Evolutionary conservation across 1,284 basidiomycete genomes (phyloP).

Genomic region (Rhodotorula mucilaginosa): DNA sequence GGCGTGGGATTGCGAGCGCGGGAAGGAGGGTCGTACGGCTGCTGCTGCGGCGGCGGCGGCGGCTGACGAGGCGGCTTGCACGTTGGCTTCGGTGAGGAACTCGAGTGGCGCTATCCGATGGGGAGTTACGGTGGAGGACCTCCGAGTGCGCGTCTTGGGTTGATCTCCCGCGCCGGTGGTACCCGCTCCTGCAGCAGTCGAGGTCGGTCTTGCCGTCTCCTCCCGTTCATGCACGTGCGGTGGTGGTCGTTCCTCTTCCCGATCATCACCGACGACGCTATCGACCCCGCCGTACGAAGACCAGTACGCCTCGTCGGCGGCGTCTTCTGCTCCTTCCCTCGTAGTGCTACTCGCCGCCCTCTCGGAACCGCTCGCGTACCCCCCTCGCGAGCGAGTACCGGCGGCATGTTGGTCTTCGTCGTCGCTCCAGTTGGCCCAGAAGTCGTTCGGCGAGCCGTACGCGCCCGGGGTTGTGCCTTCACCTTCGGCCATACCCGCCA

Average conservation of each 20-base stretch:
- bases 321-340: not conserved
- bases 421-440: slow-evolving; percentile 33
- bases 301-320: slow-evolving; percentile 9
- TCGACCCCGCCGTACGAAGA: slow-evolving; percentile 5
- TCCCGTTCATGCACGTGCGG: not conserved
- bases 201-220: not conserved
- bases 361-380: not conserved
- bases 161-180: not conserved
- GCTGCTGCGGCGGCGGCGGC: not conserved
- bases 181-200: not conserved
- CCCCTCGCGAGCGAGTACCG: not conserved
- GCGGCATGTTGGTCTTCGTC: slow-evolving; percentile 5
- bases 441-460: slow-evolving; percentile 25
- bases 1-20: too few species aligned
- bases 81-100: not conserved
- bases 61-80: not conserved
- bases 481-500: slow-evolving; percentile 18
- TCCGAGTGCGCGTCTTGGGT: not conserved
- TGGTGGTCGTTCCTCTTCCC: not conserved
- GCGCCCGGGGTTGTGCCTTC: slow-evolving; percentile 33
- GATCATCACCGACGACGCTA: not conserved
- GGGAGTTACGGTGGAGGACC: not conserved
- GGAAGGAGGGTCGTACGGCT: not conserved
- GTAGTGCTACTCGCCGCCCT: too few species aligned
- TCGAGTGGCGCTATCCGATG: too few species aligned